Evolutionary conservation across 2,329 filamentous ascomycete genomes (phyloP), one percentile per base, ranked within the genome.

Genomic region (Aspergillus ibericus): DNA sequence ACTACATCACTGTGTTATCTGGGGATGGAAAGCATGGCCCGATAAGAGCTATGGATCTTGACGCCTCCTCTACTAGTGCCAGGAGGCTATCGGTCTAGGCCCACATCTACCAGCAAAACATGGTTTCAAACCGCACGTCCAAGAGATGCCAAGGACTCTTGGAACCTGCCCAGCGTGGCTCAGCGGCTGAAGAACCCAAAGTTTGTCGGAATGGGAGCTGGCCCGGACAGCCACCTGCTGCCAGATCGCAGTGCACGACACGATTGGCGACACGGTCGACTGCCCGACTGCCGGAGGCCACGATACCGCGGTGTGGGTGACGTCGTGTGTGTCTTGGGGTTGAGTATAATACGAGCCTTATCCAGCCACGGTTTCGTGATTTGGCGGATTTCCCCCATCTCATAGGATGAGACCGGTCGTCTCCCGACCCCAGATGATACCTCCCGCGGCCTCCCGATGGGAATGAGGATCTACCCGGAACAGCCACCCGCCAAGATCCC

Each of bases 131-230:
- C 38, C 4, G 13, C 38, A 42, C 38, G 9, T 27, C 53, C 42
- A 56, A 58, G 51, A 54, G 8, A 51, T 20, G 60, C 62, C 62
- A 64, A 64, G 59, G n/a, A 16, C 18, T 20, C 18, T 52, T 56
- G 48, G 36, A 55, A 56, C 40, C 46, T 38, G 48, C 59, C 59
- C 34, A 59, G 40, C 29, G 46, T 59, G 49, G 61, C 48, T 63
- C 55, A 59, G 59, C 49, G 29, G 36, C 15, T 25, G 29, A 32
- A 55, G 56, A 44, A 32, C 5, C 25, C 32, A 48, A 53, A 32
- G n/a, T 53, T 12, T 32, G 34, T 29, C 25, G 10, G 38, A 16
- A 44, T 34, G 16, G 16, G 51, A 29, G n/a, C n/a, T 18, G 5
- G 13, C 13, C 20, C 3, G 12, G 29, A 27, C 27, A 47, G 20